phyloP scores from a whole-genome alignment of 1,284 basidiomycete genomes.

The Cutaneotrichosporon cutaneum region DNA sequence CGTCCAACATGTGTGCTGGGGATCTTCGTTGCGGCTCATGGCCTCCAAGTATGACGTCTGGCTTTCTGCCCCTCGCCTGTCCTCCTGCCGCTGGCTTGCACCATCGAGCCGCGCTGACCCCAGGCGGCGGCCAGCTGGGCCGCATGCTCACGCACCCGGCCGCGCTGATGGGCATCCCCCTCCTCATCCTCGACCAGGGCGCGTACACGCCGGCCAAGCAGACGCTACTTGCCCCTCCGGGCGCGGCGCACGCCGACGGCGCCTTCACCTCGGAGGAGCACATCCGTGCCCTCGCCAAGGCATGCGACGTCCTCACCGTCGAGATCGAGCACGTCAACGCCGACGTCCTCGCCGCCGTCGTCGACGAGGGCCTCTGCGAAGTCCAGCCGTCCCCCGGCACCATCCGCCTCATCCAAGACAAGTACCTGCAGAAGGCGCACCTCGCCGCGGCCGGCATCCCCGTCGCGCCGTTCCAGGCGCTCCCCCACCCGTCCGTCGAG shows the following conservation, averaged over 20 bases:
- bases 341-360: constrained; percentile 68
- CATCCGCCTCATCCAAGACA: constrained; percentile 91
- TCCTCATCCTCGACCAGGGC: constrained; percentile 86
- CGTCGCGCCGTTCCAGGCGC: constrained; percentile 68
- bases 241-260: constrained; percentile 75
- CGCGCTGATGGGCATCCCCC: constrained; percentile 78
- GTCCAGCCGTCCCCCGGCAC: constrained; percentile 85
- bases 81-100: neutral
- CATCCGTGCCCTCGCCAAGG: constrained; percentile 74
- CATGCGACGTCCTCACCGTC: constrained; percentile 87
- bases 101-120: neutral
- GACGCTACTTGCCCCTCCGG: constrained; percentile 62
- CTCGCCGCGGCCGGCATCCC: constrained; percentile 63
- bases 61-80: neutral
- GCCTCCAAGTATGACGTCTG: neutral
- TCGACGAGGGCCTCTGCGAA: constrained; percentile 58
- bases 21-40: neutral
- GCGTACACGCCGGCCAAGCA: constrained; percentile 85
- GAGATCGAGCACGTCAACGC: constrained; percentile 98
- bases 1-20: neutral
- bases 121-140: constrained; percentile 95
- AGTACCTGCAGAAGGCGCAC: constrained; percentile 84
- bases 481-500: constrained; percentile 55
- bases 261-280: constrained; percentile 79
- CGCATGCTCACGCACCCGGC: constrained; percentile 95